Conservation (phyloP, 1,284 basidiomycete genomes). For the Rugosomyces carneus region DNA sequence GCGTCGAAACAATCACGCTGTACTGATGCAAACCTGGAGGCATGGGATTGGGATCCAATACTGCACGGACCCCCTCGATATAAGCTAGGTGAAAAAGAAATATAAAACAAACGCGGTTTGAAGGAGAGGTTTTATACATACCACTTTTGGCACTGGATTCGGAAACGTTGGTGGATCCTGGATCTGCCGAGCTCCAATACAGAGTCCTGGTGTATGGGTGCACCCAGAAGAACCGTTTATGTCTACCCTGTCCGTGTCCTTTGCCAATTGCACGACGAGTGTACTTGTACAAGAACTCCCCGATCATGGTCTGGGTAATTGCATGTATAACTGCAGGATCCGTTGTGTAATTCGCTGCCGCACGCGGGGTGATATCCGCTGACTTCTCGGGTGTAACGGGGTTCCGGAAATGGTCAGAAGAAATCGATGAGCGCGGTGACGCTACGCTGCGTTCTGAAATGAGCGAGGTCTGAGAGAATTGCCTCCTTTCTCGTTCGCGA, state of each 20-base stretch:
- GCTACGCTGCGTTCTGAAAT: constrained; percentile 56
- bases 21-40: constrained; percentile 91
- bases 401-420: constrained; percentile 53
- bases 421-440: constrained; percentile 72
- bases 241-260: constrained; percentile 85
- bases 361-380: constrained; percentile 33
- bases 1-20: constrained; percentile 89
- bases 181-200: constrained; percentile 96
- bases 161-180: constrained; percentile 78
- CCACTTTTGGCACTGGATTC: constrained; percentile 97
- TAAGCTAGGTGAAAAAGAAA: constrained; percentile 59
- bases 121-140: constrained; percentile 39
- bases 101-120: constrained; percentile 3
- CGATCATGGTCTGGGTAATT: constrained; percentile 99
- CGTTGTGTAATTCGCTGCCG: constrained; percentile 38
- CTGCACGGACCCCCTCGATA: constrained; percentile 86
- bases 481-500: constrained; percentile 43
- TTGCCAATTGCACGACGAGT: constrained; percentile 89
- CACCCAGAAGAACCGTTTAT: constrained; percentile 98
- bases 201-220: constrained; percentile 98
- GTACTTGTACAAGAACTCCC: constrained; percentile 98
- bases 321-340: constrained; percentile 89
- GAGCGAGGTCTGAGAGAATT: constrained; percentile 61
- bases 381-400: constrained; percentile 38
- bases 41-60: constrained; percentile 89